phyloP scores from a whole-genome alignment of 2,329 filamentous ascomycete species.

The Microdochium trichocladiopsis region DNA sequence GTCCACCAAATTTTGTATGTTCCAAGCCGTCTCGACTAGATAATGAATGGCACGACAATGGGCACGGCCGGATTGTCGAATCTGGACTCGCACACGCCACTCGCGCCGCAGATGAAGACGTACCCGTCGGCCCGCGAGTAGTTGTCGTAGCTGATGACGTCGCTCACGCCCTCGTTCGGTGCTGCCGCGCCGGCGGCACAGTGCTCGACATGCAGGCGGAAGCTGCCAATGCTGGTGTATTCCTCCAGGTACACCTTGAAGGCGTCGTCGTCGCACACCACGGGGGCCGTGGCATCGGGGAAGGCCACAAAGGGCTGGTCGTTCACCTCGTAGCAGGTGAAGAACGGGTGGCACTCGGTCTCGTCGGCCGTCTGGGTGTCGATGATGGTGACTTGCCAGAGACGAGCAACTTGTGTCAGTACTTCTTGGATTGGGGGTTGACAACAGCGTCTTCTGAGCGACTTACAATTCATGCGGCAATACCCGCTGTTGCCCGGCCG shows the following conservation, averaged over 20 bases:
- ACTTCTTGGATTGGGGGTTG: no score
- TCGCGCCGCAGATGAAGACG: not conserved
- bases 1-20: no score
- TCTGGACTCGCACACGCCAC: not conserved
- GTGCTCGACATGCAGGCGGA: not conserved
- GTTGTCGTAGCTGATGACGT: not conserved
- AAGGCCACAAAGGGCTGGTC: not conserved
- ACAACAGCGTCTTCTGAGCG: not conserved
- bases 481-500: not conserved
- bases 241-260: not conserved
- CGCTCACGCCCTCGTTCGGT: not conserved
- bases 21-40: no score
- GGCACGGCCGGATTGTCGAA: not conserved
- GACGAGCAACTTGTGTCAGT: no score
- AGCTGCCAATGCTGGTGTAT: not conserved
- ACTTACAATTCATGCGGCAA: not conserved
- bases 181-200: not conserved
- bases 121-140: not conserved
- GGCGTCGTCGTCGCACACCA: not conserved
- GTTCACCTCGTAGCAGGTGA: not conserved
- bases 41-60: not conserved
- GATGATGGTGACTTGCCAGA: not conserved
- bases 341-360: not conserved
- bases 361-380: not conserved
- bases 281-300: not conserved